Evolutionary conservation across 495 filamentous ascomycete species (phyloP), one percentile per base, ranked within the genome.

Genomic region (Penicillium herquei): DNA sequence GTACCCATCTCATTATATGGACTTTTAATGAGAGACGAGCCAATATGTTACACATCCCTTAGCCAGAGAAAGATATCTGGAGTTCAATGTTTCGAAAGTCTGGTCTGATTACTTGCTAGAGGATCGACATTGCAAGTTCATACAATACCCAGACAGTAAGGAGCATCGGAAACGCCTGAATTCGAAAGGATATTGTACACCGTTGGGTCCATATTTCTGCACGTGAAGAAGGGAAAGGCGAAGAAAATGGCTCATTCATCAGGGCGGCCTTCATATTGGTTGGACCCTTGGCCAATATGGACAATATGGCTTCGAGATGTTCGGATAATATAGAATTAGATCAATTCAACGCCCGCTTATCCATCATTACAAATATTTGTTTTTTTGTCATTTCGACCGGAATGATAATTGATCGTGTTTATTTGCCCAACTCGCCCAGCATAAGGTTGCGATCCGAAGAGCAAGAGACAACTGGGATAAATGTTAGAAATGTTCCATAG

Each of bases 361-460:
- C 49, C 45, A 39, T 51, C 33, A 56, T 54, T 51, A 56, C 40
- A 59, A 46, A 49, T n/a, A 7, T 37, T 39, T 37, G 7, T 42
- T 43, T 59, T 42, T 57, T 55, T 58, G 32, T 44, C 30, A 59
- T 57, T 41, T 34, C 44, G 16, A 44, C 6, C 7, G 18, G 21
- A 26, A 26, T 26, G 21, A 26, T 26, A 26, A 46, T 30, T 13
- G 7, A 4, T 31, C 21, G 52, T 56, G 37, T 56, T 77, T 65
- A 84, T 64, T 83, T 84, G 42, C 80, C 82, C 16, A 94, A 72
- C 68, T 95, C 90, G 34, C 90, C 90, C 14, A 95, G 76, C 55
- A 94, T 78, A 58, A 94, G 76, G 41, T 78, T 89, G 17, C 87
- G 81, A 72, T 96, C 91, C 12, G 91, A 92, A 13, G 90, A 94